A percentile compares a stretch with the other conserved stretches of the same genome.
Conservation (phyloP, 2,329 filamentous ascomycete species). For the Aspergillus pseudonomiae region DNA sequence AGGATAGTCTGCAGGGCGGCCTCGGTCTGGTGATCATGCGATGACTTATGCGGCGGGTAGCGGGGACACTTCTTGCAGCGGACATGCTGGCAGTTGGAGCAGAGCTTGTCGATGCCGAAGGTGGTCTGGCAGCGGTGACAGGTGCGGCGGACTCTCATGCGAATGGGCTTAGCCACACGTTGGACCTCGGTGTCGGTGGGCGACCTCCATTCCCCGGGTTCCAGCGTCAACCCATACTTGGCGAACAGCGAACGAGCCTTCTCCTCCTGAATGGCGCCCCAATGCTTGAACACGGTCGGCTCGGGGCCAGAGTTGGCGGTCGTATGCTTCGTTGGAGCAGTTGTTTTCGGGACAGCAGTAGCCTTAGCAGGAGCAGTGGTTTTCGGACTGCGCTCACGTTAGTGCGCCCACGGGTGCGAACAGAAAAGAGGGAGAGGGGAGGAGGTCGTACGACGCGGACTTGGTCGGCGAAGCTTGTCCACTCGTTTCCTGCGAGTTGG, state of each 20-base stretch:
- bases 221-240: conserved; percentile 50
- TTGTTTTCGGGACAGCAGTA: not conserved
- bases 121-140: conserved; percentile 80
- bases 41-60: conserved; percentile 68
- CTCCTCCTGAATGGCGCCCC: conserved; percentile 45
- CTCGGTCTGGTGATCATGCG: conserved; percentile 53
- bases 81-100: conserved; percentile 74
- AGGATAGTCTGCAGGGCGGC: conserved; percentile 25
- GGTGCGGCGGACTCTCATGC: conserved; percentile 55
- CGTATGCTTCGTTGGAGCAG: conserved; percentile 12
- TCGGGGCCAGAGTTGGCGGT: conserved; percentile 16
- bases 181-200: conserved; percentile 38
- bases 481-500: conserved; percentile 19
- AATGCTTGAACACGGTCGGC: conserved; percentile 32
- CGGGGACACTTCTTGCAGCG: conserved; percentile 81
- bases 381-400: conserved; percentile 5
- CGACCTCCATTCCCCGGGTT: conserved; percentile 46
- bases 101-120: conserved; percentile 74
- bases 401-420: not conserved
- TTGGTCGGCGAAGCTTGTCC: conserved; percentile 20
- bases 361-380: not conserved
- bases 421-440: not conserved
- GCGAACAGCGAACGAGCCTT: conserved; percentile 49
- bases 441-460: conserved; percentile 12
- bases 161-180: conserved; percentile 50